Evolutionary conservation across 1,284 basidiomycete species (phyloP).

Genomic region (Macrocystidia cucumis): DNA sequence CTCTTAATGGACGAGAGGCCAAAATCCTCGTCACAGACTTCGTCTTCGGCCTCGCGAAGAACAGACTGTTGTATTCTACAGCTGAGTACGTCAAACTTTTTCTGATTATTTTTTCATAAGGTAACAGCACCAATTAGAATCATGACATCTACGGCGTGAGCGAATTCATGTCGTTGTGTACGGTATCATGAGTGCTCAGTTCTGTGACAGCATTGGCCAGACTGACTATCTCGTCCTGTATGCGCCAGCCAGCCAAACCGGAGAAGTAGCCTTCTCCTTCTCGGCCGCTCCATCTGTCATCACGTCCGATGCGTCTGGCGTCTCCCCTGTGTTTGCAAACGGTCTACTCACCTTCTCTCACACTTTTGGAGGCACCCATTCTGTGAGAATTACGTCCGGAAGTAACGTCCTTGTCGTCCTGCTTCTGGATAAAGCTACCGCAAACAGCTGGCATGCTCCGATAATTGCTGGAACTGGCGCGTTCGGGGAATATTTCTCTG

Average conservation of each 20-base stretch:
- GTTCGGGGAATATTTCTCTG: conserved; percentile 36
- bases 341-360: conserved; percentile 32
- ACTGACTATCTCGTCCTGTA: conserved; percentile 38
- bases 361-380: conserved; percentile 23
- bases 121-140: conserved; percentile 31
- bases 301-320: conserved; percentile 18
- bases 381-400: conserved; percentile 23
- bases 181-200: conserved; percentile 20
- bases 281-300: conserved; percentile 19
- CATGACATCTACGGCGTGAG: conserved; percentile 39
- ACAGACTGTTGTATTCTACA: conserved; percentile 37
- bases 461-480: conserved; percentile 25
- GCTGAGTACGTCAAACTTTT: conserved; percentile 28
- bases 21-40: conserved; percentile 45
- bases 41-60: conserved; percentile 28
- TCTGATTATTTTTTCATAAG: conserved; percentile 18
- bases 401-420: conserved; percentile 24
- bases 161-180: conserved; percentile 11
- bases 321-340: conserved; percentile 21
- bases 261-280: conserved; percentile 34
- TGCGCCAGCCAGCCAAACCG: conserved; percentile 30
- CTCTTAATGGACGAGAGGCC: conserved; percentile 38
- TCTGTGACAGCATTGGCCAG: conserved; percentile 30
- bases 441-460: conserved; percentile 41
- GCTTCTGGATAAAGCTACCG: conserved; percentile 36